Evolutionary conservation across 345 rosid species (phyloP), one percentile per base, ranked within the genome.

Genomic region (Adansonia digitata): DNA sequence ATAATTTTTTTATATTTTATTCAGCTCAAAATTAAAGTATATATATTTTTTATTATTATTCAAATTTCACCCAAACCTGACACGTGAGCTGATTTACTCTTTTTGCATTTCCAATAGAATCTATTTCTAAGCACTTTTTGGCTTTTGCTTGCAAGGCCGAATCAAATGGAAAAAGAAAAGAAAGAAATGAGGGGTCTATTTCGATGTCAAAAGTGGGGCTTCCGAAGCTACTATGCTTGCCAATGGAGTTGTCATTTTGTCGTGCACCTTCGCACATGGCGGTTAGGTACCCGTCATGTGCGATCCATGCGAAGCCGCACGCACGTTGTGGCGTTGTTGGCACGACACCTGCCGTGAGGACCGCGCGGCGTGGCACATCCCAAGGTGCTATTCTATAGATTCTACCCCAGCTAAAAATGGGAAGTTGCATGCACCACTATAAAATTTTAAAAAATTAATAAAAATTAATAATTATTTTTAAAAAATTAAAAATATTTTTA

Each of bases 341-440:
- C 69, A 80, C 74, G 87, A 72, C 69, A 77, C 80, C 57, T 82
- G 81, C 77, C 75, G 42, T 52, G 64, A 78, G 45, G 77, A 63
- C 68, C 52, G 73, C 11, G 78, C 77, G 74, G 84, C 80, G 76
- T 67, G 74, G 73, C 83, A 81, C 85, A 79, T 83, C 83, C 62
- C 53, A 15, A 7, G 57, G 26, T 52, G 57, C 57, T 52, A 2
- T 5, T n/a, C 53, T 5, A 18, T 49, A 18, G 20, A 52, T n/a
- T 52, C 57, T 52, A 52, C n/a, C 3, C 57, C 10, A 42, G n/a
- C 31, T 6, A 43, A 40, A 34, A 18, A 35, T 29, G 55, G 71
- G 14, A 34, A 78, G 76, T n/a, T 20, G 84, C 81, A 77, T n/a
- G n/a, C n/a, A n/a, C n/a, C n/a, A n/a, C n/a, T n/a, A n/a, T n/a